A percentile compares a stretch with the other conserved stretches of the same genome.
Conservation (phyloP, 2,329 filamentous ascomycete genomes). For the Xylogone sp. region DNA sequence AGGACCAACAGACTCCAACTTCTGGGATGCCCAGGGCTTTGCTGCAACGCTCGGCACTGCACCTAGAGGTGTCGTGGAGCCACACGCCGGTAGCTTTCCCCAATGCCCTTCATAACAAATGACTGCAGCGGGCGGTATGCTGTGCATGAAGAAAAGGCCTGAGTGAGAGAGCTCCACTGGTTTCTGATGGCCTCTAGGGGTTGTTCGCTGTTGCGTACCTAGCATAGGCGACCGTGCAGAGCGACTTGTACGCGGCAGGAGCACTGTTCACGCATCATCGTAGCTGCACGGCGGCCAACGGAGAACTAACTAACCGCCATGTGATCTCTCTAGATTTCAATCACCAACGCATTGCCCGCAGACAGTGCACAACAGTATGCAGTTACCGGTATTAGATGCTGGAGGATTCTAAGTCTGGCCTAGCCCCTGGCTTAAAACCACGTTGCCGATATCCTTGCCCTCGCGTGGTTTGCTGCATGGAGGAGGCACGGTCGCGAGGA, state of each 20-base stretch:
- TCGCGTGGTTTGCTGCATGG: neutral
- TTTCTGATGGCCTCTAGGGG: neutral
- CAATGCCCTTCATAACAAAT: neutral
- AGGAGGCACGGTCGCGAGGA: neutral
- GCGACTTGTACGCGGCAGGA: no score
- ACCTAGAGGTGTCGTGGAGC: neutral
- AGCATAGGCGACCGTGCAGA: no score
- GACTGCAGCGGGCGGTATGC: neutral
- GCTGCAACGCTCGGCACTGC: neutral
- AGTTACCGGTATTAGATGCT: neutral
- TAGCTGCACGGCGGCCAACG: no score
- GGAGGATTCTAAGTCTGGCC: neutral
- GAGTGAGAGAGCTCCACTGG: neutral
- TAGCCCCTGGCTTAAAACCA: neutral
- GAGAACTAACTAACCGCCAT: no score
- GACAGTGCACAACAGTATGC: neutral
- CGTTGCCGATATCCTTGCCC: neutral
- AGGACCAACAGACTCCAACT: no score
- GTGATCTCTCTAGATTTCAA: no score
- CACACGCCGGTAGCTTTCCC: neutral
- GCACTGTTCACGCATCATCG: no score
- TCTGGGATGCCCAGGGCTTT: no score
- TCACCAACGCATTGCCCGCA: neutral
- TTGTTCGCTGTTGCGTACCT: neutral
- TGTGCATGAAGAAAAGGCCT: neutral